A percentile compares a stretch with the other conserved stretches of the same genome.
These are phyloP conservation scores for Meyerozyma smithsonii DNA, from an alignment of 1,139 yeast genomes.

Conservation along the genomic window DNA sequence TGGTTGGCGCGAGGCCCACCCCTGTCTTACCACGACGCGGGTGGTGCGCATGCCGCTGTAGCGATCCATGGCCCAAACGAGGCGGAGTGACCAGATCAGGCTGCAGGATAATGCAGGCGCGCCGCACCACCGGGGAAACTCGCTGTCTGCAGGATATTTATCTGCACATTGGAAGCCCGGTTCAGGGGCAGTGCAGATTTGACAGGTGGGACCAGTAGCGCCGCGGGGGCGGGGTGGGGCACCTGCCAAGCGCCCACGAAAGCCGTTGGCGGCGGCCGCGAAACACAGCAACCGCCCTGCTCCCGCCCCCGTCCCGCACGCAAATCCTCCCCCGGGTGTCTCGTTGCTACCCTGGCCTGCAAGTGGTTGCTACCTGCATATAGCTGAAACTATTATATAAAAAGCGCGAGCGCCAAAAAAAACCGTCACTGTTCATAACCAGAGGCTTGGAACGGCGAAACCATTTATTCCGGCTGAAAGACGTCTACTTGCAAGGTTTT, in stretches of 20 bases:
- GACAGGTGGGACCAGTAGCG: neutral
- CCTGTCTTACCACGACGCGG: too few species aligned
- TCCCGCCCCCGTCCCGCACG: neutral
- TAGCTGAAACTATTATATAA: neutral
- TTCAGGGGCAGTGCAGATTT: constrained; percentile 4
- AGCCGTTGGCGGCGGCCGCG: neutral
- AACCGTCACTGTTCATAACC: neutral
- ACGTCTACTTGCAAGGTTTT: too few species aligned
- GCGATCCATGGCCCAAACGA: too few species aligned
- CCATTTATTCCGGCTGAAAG: too few species aligned
- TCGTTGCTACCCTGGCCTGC: neutral
- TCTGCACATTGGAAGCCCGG: constrained; percentile 2
- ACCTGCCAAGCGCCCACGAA: neutral
- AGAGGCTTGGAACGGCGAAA: neutral
- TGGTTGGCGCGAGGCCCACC: too few species aligned
- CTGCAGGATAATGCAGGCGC: neutral
- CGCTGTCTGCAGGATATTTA: neutral
- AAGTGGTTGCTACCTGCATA: constrained; percentile 1
- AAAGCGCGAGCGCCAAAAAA: neutral
- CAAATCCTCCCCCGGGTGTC: neutral
- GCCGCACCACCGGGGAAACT: neutral
- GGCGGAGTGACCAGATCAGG: too few species aligned
- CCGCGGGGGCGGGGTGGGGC: neutral
- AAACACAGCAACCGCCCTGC: neutral
- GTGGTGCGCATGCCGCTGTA: too few species aligned